Evolutionary conservation across 768 basidiomycete genomes (phyloP), one percentile per base, ranked within the genome.

Genomic region (Fistulinella prunicolor): DNA sequence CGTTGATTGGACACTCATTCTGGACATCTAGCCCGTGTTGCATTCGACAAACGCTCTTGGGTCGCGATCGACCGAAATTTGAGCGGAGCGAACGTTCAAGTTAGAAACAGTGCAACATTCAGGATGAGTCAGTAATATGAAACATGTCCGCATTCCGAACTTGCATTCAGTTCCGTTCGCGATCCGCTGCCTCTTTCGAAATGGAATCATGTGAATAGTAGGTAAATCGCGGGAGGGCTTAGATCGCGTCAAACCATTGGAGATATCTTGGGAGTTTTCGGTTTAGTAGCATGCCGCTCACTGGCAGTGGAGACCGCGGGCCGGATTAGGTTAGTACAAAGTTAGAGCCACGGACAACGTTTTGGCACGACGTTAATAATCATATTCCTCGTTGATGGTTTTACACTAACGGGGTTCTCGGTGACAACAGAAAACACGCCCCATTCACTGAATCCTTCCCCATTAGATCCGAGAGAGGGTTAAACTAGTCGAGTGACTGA

Each of bases 51-150:
- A n/a, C n/a, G n/a, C 14, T 4, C 10, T 9, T 10, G 28, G 35
- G 39, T 48, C 49, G 34, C 21, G 28, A 59, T 50, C 21, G 29
- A 29, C 57, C 68, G 42, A 46, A 30, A 57, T 34, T 38, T 21
- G 41, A 47, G 9, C 37, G 42, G 44, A 46, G 35, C 12, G 16
- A 22, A 38, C 26, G n/a, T n/a, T n/a, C n/a, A n/a, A n/a, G n/a
- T n/a, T n/a, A n/a, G n/a, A n/a, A 46, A 47, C 16, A 38, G 26
- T 9, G 19, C 16, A 42, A n/a, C n/a, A 9, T 14, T 14, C 30
- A 3, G 26, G 37, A 38, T 10, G 28, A 20, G 38, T 26, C 24
- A n/a, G 26, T 34, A 35, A 41, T n/a, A 47, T 34, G 13, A 24
- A 23, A 3, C 44, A n/a, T 22, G 28, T 22, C 23, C n/a, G 24